phyloP scores from a whole-genome alignment of 768 basidiomycete species.

The Omphalotus guepiniiformis region DNA sequence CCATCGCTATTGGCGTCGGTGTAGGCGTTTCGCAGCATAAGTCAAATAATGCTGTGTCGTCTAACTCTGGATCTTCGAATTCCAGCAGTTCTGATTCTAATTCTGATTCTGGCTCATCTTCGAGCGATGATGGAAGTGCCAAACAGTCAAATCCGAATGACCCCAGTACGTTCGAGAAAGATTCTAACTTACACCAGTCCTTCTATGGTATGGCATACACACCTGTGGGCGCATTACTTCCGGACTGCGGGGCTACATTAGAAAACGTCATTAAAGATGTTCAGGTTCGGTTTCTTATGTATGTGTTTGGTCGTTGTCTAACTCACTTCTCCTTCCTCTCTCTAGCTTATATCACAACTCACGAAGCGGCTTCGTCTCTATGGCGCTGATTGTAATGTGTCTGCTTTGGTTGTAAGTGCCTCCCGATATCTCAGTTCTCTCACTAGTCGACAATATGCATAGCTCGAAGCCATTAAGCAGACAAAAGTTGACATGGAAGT shows the following conservation, averaged over 20 bases:
- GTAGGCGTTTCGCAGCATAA: conserved; percentile 48
- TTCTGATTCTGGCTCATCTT: conserved; percentile 3
- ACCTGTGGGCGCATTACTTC: conserved; percentile 67
- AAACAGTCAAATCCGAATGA: conserved; percentile 46
- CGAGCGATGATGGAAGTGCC: conserved; percentile 7
- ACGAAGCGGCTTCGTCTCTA: conserved; percentile 83
- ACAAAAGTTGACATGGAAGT: conserved; percentile 87
- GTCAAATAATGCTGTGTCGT: conserved; percentile 15
- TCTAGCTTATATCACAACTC: conserved; percentile 77
- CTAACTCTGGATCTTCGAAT: conserved; percentile 16
- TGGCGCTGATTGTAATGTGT: conserved; percentile 84
- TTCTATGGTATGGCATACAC: conserved; percentile 92
- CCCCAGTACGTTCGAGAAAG: conserved; percentile 73
- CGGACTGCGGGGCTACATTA: conserved; percentile 58
- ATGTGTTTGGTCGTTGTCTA: conserved; percentile 1
- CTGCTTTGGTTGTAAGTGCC: conserved; percentile 60
- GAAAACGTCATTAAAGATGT: conserved; percentile 63
- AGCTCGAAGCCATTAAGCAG: conserved; percentile 84
- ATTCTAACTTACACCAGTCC: conserved; percentile 61
- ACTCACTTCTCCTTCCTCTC: conserved; percentile 7
- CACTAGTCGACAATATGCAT: neutral
- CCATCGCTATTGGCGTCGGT: conserved; percentile 49
- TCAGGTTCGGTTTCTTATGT: conserved; percentile 45
- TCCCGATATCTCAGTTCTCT: neutral
- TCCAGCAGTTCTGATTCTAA: conserved; percentile 12